phyloP scores from a whole-genome alignment of 2,329 filamentous ascomycete species.

The Endocalyx cinctus region DNA sequence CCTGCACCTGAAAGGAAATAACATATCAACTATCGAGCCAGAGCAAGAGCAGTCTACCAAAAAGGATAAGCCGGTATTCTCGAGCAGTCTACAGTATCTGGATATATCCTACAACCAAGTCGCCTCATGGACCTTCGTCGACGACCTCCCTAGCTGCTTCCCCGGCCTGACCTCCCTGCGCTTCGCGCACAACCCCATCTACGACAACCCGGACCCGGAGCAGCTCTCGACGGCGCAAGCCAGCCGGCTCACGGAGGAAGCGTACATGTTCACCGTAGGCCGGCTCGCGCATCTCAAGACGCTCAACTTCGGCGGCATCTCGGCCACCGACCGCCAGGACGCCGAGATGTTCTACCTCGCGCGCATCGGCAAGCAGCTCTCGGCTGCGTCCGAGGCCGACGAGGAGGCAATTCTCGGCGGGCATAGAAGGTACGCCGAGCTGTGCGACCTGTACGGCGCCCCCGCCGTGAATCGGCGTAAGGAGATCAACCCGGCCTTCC shows the following conservation, averaged over 20 bases:
- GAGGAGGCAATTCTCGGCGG: slow-evolving; percentile 51
- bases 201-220: slow-evolving; percentile 46
- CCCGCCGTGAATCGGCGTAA: slow-evolving; percentile 57
- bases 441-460: slow-evolving; percentile 73
- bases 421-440: slow-evolving; percentile 68
- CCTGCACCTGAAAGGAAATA: slow-evolving; percentile 73
- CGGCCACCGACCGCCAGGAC: slow-evolving; percentile 70
- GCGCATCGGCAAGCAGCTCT: slow-evolving; percentile 72
- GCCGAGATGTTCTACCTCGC: slow-evolving; percentile 93
- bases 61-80: slow-evolving; percentile 54
- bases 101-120: slow-evolving; percentile 72
- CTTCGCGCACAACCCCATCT: slow-evolving; percentile 82
- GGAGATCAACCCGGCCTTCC: slow-evolving; percentile 68
- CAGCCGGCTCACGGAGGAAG: slow-evolving; percentile 59
- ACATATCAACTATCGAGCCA: slow-evolving; percentile 45
- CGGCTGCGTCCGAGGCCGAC: slow-evolving; percentile 48
- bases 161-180: slow-evolving; percentile 72
- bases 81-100: slow-evolving; percentile 54
- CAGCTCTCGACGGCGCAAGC: slow-evolving; percentile 17
- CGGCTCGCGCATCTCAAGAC: slow-evolving; percentile 63
- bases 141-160: slow-evolving; percentile 61
- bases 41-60: slow-evolving; percentile 21
- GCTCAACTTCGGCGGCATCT: slow-evolving; percentile 72
- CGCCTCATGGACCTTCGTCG: slow-evolving; percentile 67
- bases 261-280: slow-evolving; percentile 82